These are phyloP conservation scores for Thalassiosira livingstoniorum DNA, from an alignment of 352 stramenopile genomes.

Conservation along the genomic window DNA sequence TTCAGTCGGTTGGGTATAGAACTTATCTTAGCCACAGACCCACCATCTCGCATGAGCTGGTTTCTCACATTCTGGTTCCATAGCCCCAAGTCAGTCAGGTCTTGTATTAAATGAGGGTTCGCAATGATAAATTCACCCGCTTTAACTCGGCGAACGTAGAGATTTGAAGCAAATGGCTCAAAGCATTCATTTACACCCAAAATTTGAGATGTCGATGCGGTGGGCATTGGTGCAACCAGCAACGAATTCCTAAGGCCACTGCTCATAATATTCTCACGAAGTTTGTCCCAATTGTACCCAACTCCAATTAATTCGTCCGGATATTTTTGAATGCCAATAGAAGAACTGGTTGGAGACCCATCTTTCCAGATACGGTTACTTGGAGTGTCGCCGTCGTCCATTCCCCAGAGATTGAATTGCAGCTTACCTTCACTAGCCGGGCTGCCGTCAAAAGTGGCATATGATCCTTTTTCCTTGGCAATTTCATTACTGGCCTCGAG, in stretches of 20 bases:
- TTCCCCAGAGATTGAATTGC: conserved; percentile 96
- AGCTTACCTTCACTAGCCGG: conserved; percentile 93
- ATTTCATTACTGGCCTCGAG: conserved; percentile 95
- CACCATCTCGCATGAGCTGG: conserved; percentile 95
- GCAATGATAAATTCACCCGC: conserved; percentile 97
- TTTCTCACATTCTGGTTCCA: conserved; percentile 96
- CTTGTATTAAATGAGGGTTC: conserved; percentile 96
- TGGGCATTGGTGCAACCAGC: conserved; percentile 94
- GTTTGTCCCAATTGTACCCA: conserved; percentile 91
- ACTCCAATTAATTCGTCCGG: conserved; percentile 73
- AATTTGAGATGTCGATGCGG: conserved; percentile 85
- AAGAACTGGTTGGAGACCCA: background rate
- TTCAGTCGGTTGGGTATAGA: conserved; percentile 84
- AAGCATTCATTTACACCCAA: conserved; percentile 95
- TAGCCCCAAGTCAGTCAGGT: conserved; percentile 94
- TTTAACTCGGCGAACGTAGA: conserved; percentile 96
- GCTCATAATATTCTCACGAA: conserved; percentile 90
- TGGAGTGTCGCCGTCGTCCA: conserved; percentile 68
- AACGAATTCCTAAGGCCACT: conserved; percentile 93
- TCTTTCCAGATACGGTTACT: conserved; percentile 46
- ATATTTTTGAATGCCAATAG: conserved; percentile 55
- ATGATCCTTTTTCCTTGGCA: conserved; percentile 89
- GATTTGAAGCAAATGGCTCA: conserved; percentile 96
- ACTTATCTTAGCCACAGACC: conserved; percentile 84
- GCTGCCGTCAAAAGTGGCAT: conserved; percentile 93